Conservation (phyloP, 768 basidiomycete genomes). For the Mycena kentingensis region DNA sequence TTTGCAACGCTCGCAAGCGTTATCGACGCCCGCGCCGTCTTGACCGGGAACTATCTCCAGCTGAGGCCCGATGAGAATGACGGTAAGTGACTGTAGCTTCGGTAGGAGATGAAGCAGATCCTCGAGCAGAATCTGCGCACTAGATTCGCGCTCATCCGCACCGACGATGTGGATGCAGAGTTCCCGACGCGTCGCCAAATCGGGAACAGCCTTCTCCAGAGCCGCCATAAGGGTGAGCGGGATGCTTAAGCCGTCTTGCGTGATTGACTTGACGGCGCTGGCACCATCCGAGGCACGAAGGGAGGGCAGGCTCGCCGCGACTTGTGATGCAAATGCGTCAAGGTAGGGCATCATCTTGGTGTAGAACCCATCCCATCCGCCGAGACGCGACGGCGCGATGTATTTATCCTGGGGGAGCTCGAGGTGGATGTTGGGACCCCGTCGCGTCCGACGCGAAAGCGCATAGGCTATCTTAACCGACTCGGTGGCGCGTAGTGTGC, state of each 20-base stretch:
- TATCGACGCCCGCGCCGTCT: not conserved
- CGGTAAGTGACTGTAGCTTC: not conserved
- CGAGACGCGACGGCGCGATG: not conserved
- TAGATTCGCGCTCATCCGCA: not conserved
- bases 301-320: not conserved
- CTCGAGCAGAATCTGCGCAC: not conserved
- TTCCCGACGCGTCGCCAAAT: not conserved
- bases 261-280: not conserved
- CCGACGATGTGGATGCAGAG: constrained; percentile 2
- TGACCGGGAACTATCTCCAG: not conserved
- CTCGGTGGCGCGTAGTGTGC: not conserved
- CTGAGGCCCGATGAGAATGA: not conserved
- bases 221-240: not conserved
- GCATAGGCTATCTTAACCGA: not conserved
- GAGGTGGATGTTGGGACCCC: not conserved
- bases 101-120: not conserved
- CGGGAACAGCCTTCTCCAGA: not conserved
- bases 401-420: not conserved
- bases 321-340: not conserved
- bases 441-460: not conserved
- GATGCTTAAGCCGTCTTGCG: not conserved
- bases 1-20: not conserved
- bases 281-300: not conserved
- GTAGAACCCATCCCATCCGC: not conserved
- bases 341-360: not conserved